These are phyloP conservation scores for Cyclostephanos invisitatus DNA, from an alignment of 108 stramenopile genomes.

Conservation along the genomic window DNA sequence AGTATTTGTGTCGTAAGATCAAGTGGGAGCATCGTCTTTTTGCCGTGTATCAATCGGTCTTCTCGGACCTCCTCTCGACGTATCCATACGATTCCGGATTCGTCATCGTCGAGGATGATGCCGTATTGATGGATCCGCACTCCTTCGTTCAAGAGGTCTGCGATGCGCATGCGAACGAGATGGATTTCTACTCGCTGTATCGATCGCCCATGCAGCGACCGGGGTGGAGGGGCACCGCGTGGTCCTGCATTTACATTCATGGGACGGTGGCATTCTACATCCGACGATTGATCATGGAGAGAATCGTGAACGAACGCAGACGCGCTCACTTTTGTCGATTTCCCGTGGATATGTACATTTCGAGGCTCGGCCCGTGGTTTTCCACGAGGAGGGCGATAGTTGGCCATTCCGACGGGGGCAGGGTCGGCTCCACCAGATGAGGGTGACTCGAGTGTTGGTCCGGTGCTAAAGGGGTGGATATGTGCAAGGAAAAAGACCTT, in stretches of 20 bases:
- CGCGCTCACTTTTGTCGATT: slow-evolving; percentile 41
- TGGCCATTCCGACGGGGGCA: slow-evolving; percentile 31
- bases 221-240: not conserved
- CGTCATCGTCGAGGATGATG: slow-evolving; percentile 48
- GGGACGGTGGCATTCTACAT: slow-evolving; percentile 48
- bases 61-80: slow-evolving; percentile 14
- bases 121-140: slow-evolving; percentile 17
- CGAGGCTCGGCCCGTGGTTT: slow-evolving; percentile 46
- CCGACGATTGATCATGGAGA: slow-evolving; percentile 36
- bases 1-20: slow-evolving; percentile 33
- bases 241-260: slow-evolving; percentile 40
- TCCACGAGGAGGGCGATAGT: slow-evolving; percentile 41
- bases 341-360: slow-evolving; percentile 52
- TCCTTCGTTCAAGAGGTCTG: slow-evolving; percentile 33
- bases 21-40: slow-evolving; percentile 53
- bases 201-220: slow-evolving; percentile 35
- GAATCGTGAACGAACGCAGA: slow-evolving; percentile 33
- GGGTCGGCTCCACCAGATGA: slow-evolving; percentile 26
- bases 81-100: slow-evolving; percentile 38
- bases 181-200: slow-evolving; percentile 45
- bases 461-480: not conserved
- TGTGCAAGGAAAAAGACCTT: no score
- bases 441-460: not conserved
- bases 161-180: slow-evolving; percentile 13
- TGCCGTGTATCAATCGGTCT: slow-evolving; percentile 39